phyloP scores from a whole-genome alignment of 192 early-diverging fungal genomes.

The Mortierella hygrophila region DNA sequence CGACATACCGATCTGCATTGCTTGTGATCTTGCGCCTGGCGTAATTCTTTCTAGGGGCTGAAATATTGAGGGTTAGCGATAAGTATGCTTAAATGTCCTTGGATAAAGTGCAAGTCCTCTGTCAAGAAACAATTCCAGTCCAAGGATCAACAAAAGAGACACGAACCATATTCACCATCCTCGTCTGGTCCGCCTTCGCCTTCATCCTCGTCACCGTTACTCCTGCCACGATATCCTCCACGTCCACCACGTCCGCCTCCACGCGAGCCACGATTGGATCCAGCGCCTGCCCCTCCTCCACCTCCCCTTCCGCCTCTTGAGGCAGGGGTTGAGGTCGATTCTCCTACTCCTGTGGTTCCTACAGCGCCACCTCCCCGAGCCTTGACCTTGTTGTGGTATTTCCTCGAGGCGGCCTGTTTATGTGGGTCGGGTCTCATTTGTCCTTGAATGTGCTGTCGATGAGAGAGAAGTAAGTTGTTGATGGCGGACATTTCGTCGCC shows the following conservation, averaged over 20 bases:
- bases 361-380: slow-evolving; percentile 17
- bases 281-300: slow-evolving; percentile 1
- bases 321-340: not conserved
- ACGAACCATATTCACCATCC: slow-evolving; percentile 13
- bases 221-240: slow-evolving; percentile 29
- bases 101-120: not conserved
- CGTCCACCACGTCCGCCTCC: slow-evolving; percentile 9
- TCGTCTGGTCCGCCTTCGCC: slow-evolving; percentile 4
- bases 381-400: slow-evolving; percentile 48
- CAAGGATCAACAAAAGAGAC: not conserved
- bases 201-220: slow-evolving; percentile 4
- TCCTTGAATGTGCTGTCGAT: not conserved
- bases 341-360: slow-evolving; percentile 10
- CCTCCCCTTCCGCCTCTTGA: not conserved
- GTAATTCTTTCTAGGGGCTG: slow-evolving; percentile 45
- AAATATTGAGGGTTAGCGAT: not conserved
- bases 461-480: not conserved
- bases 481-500: not conserved
- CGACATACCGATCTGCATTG: slow-evolving; percentile 44
- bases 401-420: slow-evolving; percentile 53
- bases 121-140: not conserved
- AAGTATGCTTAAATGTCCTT: not conserved
- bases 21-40: slow-evolving; percentile 46
- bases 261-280: not conserved
- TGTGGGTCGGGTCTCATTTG: slow-evolving; percentile 55